A percentile compares a stretch with the other conserved stretches of the same genome.
These are phyloP conservation scores for Coemansia sp. DNA, from an alignment of 192 early-diverging fungal genomes.

Conservation along the genomic window DNA sequence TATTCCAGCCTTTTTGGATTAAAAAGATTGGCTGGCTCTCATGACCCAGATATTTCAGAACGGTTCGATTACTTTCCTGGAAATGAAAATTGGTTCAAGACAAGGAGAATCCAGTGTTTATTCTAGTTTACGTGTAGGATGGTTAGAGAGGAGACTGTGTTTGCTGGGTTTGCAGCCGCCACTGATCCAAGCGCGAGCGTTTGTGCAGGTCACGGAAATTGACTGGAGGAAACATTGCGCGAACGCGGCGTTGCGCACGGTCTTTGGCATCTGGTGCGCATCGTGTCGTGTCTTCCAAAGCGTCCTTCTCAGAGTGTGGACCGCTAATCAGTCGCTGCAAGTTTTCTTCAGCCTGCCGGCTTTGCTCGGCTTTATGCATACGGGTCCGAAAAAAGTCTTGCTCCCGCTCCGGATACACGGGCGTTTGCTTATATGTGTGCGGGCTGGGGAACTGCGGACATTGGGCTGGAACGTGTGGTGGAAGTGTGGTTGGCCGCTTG, in stretches of 20 bases:
- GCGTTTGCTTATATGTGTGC: conserved; percentile 49
- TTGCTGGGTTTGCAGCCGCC: not conserved
- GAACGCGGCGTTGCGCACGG: conserved; percentile 24
- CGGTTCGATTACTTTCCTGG: no score
- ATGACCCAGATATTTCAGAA: no score
- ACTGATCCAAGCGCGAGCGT: conserved; percentile 33
- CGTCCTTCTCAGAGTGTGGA: conserved; percentile 7
- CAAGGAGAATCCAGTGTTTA: no score
- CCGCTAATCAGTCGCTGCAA: conserved; percentile 50
- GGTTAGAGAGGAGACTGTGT: not conserved
- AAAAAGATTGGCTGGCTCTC: no score
- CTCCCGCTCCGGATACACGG: conserved; percentile 48
- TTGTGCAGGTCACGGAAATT: conserved; percentile 45
- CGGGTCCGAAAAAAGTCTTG: conserved; percentile 54
- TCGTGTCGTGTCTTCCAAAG: not conserved
- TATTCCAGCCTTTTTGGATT: no score
- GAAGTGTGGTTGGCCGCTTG: conserved; percentile 21
- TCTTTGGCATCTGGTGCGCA: conserved; percentile 13
- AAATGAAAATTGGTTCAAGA: no score
- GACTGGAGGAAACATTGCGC: conserved; percentile 40
- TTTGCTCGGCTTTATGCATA: conserved; percentile 54
- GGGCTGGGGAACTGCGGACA: conserved; percentile 50
- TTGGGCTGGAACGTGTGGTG: conserved; percentile 37
- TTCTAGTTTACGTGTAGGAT: no score
- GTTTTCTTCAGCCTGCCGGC: conserved; percentile 53